Evolutionary conservation across 352 stramenopile genomes (phyloP), one percentile per base, ranked within the genome.

Genomic region (Halophytophthora polymorphica): DNA sequence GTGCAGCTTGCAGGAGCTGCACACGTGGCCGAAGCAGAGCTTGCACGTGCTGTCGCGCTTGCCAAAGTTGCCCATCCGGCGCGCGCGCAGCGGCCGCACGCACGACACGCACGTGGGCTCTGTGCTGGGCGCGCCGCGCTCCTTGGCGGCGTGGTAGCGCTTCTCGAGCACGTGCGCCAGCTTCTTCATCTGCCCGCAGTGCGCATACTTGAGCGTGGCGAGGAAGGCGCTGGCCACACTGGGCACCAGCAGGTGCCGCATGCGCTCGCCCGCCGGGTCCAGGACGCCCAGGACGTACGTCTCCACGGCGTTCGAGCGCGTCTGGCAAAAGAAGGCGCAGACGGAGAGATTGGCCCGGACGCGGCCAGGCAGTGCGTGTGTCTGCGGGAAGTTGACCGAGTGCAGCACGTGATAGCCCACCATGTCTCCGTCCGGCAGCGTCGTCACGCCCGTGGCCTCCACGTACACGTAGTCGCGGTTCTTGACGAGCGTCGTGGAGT

Each of bases 331-430:
- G 29, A 76, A 59, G 1, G 52, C 64, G 21, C 66, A 76, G 22
- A 66, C 45, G 4, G 66, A 73, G 6, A 66, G 21, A 11, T 71
- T 63, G 28, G 58, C 66, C 4, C 74, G 71, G 37, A 71, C 42
- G 22, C 57, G 49, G 41, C 41, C 43, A 13, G 49, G 28, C 6
- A 65, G 44, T 1, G 34, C 34, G 0, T 48, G 39, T 6, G 61
- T 63, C 47, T 66, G 39, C 2, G 54, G 46, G 36, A 86, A 66
- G 14, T 66, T 52, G 13, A 84, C 56, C 22, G 71, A 83, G 58
- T 85, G 73, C 33, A 77, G 51, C 2, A 87, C 25, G 22, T 85
- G 76, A 44, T 69, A 84, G 6, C 69, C 66, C 2, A 83, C 22
- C 12, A 59, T 55, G n/a, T 75, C 64, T 3, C 64, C 69, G 8